Percentiles rank a stretch among this genome's conserved stretches.
Evolutionary conservation across 257 asterid species (phyloP).

Genomic region (Ligustrum vulgare): DNA sequence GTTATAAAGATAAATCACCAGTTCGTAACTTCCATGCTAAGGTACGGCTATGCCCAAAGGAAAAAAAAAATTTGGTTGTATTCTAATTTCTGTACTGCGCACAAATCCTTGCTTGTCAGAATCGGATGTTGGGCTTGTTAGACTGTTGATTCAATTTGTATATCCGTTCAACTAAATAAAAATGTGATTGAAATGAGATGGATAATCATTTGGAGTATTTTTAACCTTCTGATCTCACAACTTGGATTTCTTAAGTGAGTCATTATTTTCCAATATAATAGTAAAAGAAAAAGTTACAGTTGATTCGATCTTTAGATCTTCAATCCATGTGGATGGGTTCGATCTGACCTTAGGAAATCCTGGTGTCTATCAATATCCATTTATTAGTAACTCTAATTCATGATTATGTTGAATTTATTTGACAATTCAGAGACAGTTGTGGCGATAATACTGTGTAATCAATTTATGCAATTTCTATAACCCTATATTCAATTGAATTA

Average conservation of each 20-base stretch:
- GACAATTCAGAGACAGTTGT: neutral
- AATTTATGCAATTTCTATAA: neutral
- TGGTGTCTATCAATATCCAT: neutral
- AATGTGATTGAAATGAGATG: neutral
- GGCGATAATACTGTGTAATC: neutral
- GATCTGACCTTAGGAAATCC: neutral
- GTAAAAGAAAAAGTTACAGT: neutral
- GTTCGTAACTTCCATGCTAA: neutral
- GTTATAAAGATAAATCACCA: neutral
- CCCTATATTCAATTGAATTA: neutral
- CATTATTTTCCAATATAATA: neutral
- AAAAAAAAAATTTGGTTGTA: neutral
- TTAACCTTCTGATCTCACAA: neutral
- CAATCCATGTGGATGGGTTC: neutral
- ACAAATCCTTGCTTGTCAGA: neutral
- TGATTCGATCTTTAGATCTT: neutral
- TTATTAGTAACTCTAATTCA: no score
- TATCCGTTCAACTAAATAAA: no score
- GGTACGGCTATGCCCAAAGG: neutral
- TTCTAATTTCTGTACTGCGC: neutral
- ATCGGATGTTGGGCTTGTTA: neutral
- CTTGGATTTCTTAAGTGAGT: neutral
- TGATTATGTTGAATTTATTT: neutral
- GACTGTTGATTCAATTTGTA: neutral
- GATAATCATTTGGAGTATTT: neutral